These are phyloP conservation scores for Solanum ossicruentum DNA, from an alignment of 257 asterid genomes.

Conservation along the genomic window DNA sequence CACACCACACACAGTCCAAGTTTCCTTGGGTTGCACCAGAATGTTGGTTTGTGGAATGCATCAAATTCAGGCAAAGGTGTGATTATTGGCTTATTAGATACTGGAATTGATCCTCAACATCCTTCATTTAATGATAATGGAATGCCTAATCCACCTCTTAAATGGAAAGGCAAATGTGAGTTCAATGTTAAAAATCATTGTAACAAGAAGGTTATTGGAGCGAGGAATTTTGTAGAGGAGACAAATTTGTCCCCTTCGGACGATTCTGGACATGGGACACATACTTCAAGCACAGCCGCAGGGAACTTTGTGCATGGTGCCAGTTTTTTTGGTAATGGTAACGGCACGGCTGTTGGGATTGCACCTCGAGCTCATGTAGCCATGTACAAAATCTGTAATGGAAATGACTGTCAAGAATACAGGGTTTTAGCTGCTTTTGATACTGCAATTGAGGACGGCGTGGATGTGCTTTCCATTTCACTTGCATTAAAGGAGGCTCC, in stretches of 20 bases:
- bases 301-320: background rate
- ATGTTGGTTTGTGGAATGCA: background rate
- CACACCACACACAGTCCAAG: background rate
- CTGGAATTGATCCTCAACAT: background rate
- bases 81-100: background rate
- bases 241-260: background rate
- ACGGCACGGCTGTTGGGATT: background rate
- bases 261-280: background rate
- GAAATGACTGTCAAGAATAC: background rate
- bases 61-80: background rate
- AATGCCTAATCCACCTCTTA: background rate
- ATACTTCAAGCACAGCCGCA: background rate
- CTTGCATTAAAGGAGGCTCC: background rate
- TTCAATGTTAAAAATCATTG: background rate
- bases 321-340: background rate
- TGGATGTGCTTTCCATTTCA: constrained; percentile 3
- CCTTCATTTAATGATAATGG: background rate
- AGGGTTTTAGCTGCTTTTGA: background rate
- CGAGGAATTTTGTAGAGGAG: background rate
- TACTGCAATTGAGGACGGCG: constrained; percentile 4
- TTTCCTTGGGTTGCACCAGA: background rate
- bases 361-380: background rate
- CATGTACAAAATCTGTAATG: background rate
- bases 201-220: constrained; percentile 2
- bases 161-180: constrained; percentile 5